These are phyloP conservation scores for Durotheca rogersii DNA, from an alignment of 495 filamentous ascomycete genomes.

Conservation along the genomic window DNA sequence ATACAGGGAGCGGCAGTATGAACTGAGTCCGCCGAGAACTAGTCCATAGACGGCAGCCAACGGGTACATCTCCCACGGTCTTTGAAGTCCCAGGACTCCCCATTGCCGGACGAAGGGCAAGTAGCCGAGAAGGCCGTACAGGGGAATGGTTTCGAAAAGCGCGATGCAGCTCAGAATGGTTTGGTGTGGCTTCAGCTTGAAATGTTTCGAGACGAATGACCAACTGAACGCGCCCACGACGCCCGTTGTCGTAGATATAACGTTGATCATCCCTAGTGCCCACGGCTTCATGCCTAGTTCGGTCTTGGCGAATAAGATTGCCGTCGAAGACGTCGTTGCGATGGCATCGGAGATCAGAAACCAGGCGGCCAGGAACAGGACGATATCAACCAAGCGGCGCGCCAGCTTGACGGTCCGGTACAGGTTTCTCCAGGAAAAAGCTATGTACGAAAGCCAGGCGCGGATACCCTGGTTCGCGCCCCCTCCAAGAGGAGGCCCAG, in stretches of 20 bases:
- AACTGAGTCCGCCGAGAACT: slow-evolving; percentile 88
- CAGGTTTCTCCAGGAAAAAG: slow-evolving; percentile 81
- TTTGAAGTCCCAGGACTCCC: slow-evolving; percentile 81
- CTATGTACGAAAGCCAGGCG: slow-evolving; percentile 61
- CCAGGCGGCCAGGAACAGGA: slow-evolving; percentile 89
- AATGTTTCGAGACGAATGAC: slow-evolving; percentile 67
- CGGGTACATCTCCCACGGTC: slow-evolving; percentile 96
- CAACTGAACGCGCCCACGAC: slow-evolving; percentile 88
- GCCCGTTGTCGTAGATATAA: slow-evolving; percentile 80
- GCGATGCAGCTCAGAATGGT: slow-evolving; percentile 89
- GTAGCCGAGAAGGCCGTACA: slow-evolving; percentile 90
- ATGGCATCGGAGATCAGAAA: slow-evolving; percentile 93
- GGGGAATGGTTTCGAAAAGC: slow-evolving; percentile 86
- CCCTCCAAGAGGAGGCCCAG: slow-evolving; percentile 73
- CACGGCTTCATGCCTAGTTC: slow-evolving; percentile 85
- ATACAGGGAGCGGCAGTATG: slow-evolving; percentile 89
- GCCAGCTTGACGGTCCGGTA: slow-evolving; percentile 77
- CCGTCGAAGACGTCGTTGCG: slow-evolving; percentile 91
- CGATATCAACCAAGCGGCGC: slow-evolving; percentile 76
- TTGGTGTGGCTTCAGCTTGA: slow-evolving; percentile 70
- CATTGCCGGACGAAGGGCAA: slow-evolving; percentile 73
- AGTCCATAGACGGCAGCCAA: slow-evolving; percentile 88
- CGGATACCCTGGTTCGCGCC: slow-evolving; percentile 25
- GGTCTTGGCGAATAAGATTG: slow-evolving; percentile 94
- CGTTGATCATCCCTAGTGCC: slow-evolving; percentile 88